A percentile compares a stretch with the other conserved stretches of the same genome.
Conservation (phyloP, 331 rosid species). For the Pyracantha coccinea region DNA sequence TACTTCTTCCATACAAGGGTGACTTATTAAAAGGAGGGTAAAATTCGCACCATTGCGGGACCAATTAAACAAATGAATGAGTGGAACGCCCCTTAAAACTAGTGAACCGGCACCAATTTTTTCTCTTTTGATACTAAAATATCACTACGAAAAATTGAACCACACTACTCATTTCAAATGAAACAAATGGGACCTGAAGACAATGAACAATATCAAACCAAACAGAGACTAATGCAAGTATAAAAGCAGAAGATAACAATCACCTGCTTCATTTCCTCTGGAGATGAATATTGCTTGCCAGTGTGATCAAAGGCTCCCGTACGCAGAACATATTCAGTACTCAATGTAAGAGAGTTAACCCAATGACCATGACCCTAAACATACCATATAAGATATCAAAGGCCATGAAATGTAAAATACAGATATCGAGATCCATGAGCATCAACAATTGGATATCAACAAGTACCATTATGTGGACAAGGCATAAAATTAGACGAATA, state of each 20-base stretch:
- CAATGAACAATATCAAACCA: not conserved
- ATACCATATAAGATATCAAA: conserved; percentile 11
- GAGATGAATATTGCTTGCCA: conserved; percentile 63
- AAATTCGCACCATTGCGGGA: not conserved
- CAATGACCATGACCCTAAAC: conserved; percentile 96
- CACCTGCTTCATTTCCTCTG: conserved; percentile 92
- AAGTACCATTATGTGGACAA: not conserved
- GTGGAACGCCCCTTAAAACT: not conserved
- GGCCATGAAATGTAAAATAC: conserved; percentile 1
- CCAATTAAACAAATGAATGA: not conserved
- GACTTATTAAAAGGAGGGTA: not conserved
- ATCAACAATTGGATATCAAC: not conserved
- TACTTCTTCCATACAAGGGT: not conserved
- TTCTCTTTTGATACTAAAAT: not conserved
- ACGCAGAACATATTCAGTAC: conserved; percentile 91
- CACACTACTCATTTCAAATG: not conserved
- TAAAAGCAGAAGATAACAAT: conserved; percentile 2
- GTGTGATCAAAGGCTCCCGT: conserved; percentile 97
- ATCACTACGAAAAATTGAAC: not conserved
- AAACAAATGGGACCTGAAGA: not conserved
- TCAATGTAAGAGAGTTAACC: conserved; percentile 94
- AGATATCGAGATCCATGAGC: not conserved
- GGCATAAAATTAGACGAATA: not conserved
- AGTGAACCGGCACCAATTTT: too few species aligned
- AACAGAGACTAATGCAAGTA: not conserved